Percentiles rank a stretch among this genome's conserved stretches.
phyloP scores from a whole-genome alignment of 768 basidiomycete species.

The Tremella fuciformis region DNA sequence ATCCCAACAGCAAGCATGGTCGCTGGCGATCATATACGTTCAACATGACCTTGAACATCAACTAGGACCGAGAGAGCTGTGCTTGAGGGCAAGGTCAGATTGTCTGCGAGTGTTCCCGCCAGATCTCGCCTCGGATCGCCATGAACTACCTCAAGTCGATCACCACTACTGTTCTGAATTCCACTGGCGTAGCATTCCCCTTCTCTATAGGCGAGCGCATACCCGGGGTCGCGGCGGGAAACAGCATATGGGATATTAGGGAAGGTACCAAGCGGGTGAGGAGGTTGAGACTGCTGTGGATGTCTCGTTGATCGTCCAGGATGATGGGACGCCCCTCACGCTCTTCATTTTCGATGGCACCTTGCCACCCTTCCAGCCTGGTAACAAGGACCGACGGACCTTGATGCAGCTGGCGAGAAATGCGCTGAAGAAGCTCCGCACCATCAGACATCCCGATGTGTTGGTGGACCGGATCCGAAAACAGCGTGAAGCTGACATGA shows the following conservation, averaged over 20 bases:
- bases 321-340: constrained; percentile 79
- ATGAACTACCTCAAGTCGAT: constrained; percentile 65
- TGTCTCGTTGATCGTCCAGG: constrained; percentile 57
- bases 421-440: constrained; percentile 80
- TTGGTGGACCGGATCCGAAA: constrained; percentile 20
- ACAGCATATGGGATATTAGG: constrained; percentile 77
- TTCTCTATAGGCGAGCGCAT: constrained; percentile 78
- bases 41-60: not conserved
- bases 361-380: constrained; percentile 43
- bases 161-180: constrained; percentile 69
- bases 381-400: constrained; percentile 58
- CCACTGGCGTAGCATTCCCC: constrained; percentile 84
- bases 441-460: constrained; percentile 91
- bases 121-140: not conserved
- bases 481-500: constrained; percentile 2
- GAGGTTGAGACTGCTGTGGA: not conserved
- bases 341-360: constrained; percentile 81
- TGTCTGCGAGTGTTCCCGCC: not conserved
- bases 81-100: too few relatives aligned
- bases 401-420: constrained; percentile 78
- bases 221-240: constrained; percentile 59
- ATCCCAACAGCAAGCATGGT: too few relatives aligned
- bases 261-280: constrained; percentile 83
- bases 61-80: not conserved
- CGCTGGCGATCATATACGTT: too few relatives aligned